Evolutionary conservation across 1,284 basidiomycete genomes (phyloP), one percentile per base, ranked within the genome.

Genomic region (Kwoniella shivajii): DNA sequence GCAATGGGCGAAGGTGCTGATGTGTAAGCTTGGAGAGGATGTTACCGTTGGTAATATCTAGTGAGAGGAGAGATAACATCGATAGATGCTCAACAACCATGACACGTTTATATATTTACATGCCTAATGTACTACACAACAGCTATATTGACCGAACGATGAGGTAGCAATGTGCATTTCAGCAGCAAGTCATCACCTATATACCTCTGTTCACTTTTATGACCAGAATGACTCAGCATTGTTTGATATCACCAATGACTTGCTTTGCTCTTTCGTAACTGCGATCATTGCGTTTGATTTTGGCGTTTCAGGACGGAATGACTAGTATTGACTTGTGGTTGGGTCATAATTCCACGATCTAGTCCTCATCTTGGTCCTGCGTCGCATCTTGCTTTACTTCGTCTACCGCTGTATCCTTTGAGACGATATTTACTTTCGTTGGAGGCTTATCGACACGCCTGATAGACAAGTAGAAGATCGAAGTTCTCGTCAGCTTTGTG

Each of bases 1-100:
- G 69, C 59, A 2, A 69, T 75, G 66, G 62, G 50, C 5, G 68
- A 71, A 10, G 62, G 64, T 16, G 47, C 49, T 31, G 71, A 68
- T 29, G 66, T 53, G 1, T 51, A 54, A 7, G 11, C 20, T 48
- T 18, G 6, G n/a, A 44, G 42, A 10, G n/a, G 7, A 46, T 34
- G 26, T 31, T 18, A 24, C 5, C 16, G 16, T 13, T 27, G 11
- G 27, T 26, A 4, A 18, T 26, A 29, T n/a, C 13, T n/a, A n/a
- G n/a, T n/a, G n/a, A n/a, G n/a, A n/a, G n/a, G n/a, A n/a, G 13
- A 26, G 11, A 44, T 27, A 16, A 11, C 20, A 14, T 16, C 3
- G 22, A 44, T 9, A 2, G 3, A 29, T 9, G 27, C 7, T 16
- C 6, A 44, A 14, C 11, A 24, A 16, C 42, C 3, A 33, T 20